Percentiles rank a stretch among this genome's conserved stretches.
Conservation (phyloP, 106 monocot genomes). For the Dendrobium huoshanense region DNA sequence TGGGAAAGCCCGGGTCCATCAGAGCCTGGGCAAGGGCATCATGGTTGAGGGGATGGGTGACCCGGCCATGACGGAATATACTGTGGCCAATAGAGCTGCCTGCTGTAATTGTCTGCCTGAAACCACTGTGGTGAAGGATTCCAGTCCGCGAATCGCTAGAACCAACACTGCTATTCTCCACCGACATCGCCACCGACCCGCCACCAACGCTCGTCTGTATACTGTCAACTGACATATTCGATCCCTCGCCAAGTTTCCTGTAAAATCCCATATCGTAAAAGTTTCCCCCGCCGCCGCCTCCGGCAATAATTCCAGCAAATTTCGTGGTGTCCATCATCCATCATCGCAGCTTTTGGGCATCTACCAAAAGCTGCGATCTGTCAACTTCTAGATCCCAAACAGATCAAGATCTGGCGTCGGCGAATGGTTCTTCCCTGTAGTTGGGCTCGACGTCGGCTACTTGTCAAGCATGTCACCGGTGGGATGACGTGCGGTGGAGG, state of each 20-base stretch:
- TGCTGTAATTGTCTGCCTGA: slow-evolving; percentile 25
- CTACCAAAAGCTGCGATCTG: too few relatives aligned
- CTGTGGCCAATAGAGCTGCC: slow-evolving; percentile 36
- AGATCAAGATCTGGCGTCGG: too few relatives aligned
- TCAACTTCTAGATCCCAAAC: too few relatives aligned
- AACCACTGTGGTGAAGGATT: slow-evolving; percentile 43
- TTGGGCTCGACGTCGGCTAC: too few relatives aligned
- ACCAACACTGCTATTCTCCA: slow-evolving; percentile 39
- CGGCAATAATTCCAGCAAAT: slow-evolving; percentile 24
- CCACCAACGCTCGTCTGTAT: too few relatives aligned
- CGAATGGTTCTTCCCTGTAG: too few relatives aligned
- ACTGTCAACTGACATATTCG: too few relatives aligned
- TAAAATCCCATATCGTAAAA: slow-evolving; percentile 47
- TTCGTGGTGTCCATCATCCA: slow-evolving; percentile 44
- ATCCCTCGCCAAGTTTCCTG: slow-evolving; percentile 47
- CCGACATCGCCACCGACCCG: too few relatives aligned
- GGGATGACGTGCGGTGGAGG: too few relatives aligned
- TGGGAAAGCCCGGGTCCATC: slow-evolving; percentile 39
- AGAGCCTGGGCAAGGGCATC: slow-evolving; percentile 53
- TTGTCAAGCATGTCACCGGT: too few relatives aligned
- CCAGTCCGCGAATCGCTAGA: slow-evolving; percentile 51
- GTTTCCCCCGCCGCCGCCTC: not conserved
- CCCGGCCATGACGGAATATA: slow-evolving; percentile 25
- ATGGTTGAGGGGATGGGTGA: slow-evolving; percentile 31
- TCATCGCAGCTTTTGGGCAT: too few relatives aligned